These are phyloP conservation scores for Trichosporon ovoides DNA, from an alignment of 1,284 basidiomycete species.

Conservation along the genomic window DNA sequence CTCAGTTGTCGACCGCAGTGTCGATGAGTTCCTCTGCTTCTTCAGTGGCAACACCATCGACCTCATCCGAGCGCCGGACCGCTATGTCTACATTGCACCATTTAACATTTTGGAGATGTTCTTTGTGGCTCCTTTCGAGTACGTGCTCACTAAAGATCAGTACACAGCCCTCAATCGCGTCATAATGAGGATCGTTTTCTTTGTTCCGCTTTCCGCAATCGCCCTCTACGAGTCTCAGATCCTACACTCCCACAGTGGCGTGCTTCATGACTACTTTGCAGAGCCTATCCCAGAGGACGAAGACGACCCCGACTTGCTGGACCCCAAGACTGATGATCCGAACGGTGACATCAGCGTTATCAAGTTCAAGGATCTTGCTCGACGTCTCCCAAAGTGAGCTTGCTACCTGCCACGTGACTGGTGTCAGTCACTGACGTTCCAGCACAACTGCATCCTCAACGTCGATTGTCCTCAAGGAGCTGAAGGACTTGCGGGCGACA, in stretches of 20 bases:
- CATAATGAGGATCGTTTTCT: conserved; percentile 73
- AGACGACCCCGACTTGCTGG: conserved; percentile 61
- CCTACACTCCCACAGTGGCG: conserved; percentile 51
- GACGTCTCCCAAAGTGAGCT: conserved; percentile 60
- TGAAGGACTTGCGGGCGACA: conserved; percentile 58
- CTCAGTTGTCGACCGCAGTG: conserved; percentile 53
- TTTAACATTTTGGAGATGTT: conserved; percentile 71
- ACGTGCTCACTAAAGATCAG: conserved; percentile 26
- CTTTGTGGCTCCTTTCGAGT: conserved; percentile 81
- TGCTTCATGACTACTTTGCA: conserved; percentile 65
- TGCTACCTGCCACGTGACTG: too few relatives aligned
- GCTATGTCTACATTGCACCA: conserved; percentile 49
- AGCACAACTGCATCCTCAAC: conserved; percentile 57
- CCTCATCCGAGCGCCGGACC: conserved; percentile 66
- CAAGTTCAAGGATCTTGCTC: conserved; percentile 67
- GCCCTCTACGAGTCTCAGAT: conserved; percentile 68
- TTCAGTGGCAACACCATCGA: conserved; percentile 83
- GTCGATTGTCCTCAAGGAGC: conserved; percentile 61
- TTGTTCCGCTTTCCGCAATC: conserved; percentile 67
- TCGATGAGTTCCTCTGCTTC: conserved; percentile 62
- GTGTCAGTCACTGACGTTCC: not conserved
- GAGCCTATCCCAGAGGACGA: conserved; percentile 56
- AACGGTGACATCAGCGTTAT: conserved; percentile 62
- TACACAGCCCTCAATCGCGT: conserved; percentile 62
- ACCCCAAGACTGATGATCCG: conserved; percentile 52